These are phyloP conservation scores for Pseudogymnoascus sp. DNA, from an alignment of 2,329 filamentous ascomycete species.

Conservation along the genomic window DNA sequence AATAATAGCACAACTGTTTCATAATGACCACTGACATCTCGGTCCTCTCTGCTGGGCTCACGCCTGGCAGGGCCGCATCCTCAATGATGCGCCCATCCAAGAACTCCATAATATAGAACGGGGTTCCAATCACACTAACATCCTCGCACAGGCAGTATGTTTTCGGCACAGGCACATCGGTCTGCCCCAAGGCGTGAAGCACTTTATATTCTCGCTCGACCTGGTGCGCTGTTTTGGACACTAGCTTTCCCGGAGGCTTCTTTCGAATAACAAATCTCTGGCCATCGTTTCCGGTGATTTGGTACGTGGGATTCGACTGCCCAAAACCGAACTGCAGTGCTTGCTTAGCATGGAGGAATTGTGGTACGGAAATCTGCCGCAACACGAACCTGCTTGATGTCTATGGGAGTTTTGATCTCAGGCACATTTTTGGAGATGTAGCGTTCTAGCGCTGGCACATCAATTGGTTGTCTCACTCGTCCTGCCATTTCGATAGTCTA, in stretches of 20 bases:
- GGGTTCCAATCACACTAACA: constrained; percentile 67
- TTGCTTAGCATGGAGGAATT: constrained; percentile 7
- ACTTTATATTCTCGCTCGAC: constrained; percentile 94
- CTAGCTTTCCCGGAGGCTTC: constrained; percentile 89
- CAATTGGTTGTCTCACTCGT: constrained; percentile 80
- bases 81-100: constrained; percentile 90
- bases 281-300: constrained; percentile 65
- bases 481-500: constrained; percentile 60
- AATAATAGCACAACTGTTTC: neutral
- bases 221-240: constrained; percentile 90
- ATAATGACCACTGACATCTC: constrained; percentile 49
- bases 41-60: constrained; percentile 58
- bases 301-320: constrained; percentile 95
- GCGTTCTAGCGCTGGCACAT: constrained; percentile 66
- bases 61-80: constrained; percentile 71
- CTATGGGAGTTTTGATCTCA: constrained; percentile 71
- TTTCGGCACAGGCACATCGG: constrained; percentile 78
- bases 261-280: constrained; percentile 84
- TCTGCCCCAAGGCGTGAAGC: constrained; percentile 70
- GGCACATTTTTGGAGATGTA: constrained; percentile 76
- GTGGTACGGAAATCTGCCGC: neutral
- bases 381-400: constrained; percentile 71
- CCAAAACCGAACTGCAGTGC: constrained; percentile 77
- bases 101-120: constrained; percentile 97
- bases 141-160: constrained; percentile 84